phyloP scores from a whole-genome alignment of 768 basidiomycete genomes.

The Termitomyces sp. region DNA sequence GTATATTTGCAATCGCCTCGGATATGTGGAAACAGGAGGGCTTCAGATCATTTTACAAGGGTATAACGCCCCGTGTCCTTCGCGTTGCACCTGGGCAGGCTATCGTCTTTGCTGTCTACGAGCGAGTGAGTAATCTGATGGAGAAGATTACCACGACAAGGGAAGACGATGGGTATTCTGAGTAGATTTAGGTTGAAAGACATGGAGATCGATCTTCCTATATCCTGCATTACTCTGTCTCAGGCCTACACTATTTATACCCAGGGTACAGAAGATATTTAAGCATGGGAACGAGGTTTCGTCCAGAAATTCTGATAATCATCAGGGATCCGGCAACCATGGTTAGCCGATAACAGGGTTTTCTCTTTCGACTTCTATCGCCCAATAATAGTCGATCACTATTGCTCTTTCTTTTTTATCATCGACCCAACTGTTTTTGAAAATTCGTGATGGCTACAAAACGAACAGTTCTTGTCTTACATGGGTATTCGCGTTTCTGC shows the following conservation, averaged over 20 bases:
- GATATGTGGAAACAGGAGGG: conserved; percentile 96
- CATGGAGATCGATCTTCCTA: background rate
- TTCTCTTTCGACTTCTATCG: background rate
- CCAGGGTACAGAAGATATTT: background rate
- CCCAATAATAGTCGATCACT: background rate
- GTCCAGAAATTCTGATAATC: background rate
- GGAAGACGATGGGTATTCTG: conserved; percentile 64
- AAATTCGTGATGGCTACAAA: conserved; percentile 14
- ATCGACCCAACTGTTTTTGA: background rate
- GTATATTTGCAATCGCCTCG: conserved; percentile 74
- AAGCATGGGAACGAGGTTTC: background rate
- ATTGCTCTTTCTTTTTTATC: background rate
- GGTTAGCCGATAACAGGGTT: background rate
- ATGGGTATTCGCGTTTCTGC: conserved; percentile 28
- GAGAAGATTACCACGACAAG: conserved; percentile 57
- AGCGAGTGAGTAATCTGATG: conserved; percentile 72
- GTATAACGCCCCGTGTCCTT: conserved; percentile 93
- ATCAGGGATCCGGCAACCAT: background rate
- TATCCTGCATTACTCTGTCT: background rate
- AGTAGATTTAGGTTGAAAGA: conserved; percentile 29
- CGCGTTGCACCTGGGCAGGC: conserved; percentile 97
- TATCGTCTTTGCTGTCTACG: conserved; percentile 97
- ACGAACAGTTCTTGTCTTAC: conserved; percentile 32
- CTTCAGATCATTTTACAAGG: conserved; percentile 90
- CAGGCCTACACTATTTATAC: background rate